Base-by-base conservation (phyloP, 1,284 basidiomycete species). In the Puccinia polysora region DNA sequence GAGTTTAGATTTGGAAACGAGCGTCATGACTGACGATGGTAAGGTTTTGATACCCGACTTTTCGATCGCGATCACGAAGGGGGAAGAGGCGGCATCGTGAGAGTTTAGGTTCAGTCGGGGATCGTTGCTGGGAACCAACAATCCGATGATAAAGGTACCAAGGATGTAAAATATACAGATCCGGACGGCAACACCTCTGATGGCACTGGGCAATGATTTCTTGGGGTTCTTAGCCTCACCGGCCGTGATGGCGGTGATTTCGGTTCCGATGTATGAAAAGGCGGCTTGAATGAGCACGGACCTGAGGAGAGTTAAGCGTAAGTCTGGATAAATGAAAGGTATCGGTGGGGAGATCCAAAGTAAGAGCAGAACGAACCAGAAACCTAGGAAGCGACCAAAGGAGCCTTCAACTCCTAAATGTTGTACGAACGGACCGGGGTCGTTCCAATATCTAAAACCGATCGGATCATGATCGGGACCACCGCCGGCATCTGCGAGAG, bases 51-150 rank as follows among this genome's bases (percentile, higher is more conserved):
- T 69, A 20, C 67, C 67, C 18, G 55, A 59, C 14, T 50, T 69
- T 45, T 58, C 28, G 18, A 69, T 69, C 15, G 88, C 89, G 75
- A 92, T 89, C 73, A 91, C 89, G 80, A 91, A 91, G 0, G 90
- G 90, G 20, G 87, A 89, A 14, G 85, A 85, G 10, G 86, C 85
- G 55, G 89, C 89, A 47, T 84, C 87, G 25, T 85, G 83, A 63
- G 78, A 79, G 45, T 76, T 78, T 56, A 89, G 81, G 74, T 84
- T 80, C 34, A 92, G 84, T 23, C 84, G 80, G 0, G 80, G 77
- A 70, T 88, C 83, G 77, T 85, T 86, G 50, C 85, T 88, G 1
- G 89, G 86, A 12, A 90, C 88, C 70, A 91, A 84, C 25, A 91
- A 81, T 60, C 90, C 89, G 74, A 91, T 89, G 75, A 91, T 81